Evolutionary conservation across 331 rosid species (phyloP), one percentile per base, ranked within the genome.

Genomic region (Erythrophleum ivorense): DNA sequence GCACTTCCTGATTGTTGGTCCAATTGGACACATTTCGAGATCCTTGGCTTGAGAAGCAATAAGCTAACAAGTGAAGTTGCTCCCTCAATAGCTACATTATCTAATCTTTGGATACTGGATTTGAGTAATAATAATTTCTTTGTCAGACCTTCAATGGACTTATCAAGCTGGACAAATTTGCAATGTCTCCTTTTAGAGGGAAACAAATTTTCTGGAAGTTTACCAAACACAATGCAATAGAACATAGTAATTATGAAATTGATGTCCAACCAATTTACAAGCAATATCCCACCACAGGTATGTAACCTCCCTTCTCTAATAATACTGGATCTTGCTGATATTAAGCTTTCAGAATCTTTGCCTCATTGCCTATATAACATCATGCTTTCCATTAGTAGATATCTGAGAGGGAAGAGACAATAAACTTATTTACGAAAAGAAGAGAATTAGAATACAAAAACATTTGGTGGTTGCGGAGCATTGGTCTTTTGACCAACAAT

Each of bases 91-190:
- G 31, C 7, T 8, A 1, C 15, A 38, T 66, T 66, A 8, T 6
- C 2, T 5, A 3, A 1, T 16, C 71, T 66, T 40, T 0, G 0
- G 1, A 0, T 0, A 0, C 9, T 66, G 7, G 1, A 38, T 38
- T 38, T 66, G 71, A 8, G 41, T 5, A 9, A 64, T 15, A 64
- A 64, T 16, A 16, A 4, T 36, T 64, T 64, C 21, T 33, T 15
- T 2, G 48, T 24, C 4, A 10, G 15, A 7, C 2, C 36, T 64
- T 14, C 24, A 2, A 2, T 64, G 0, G 38, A 69, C 55, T 5
- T 69, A 1, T 19, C 55, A 69, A 15, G 33, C 9, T 71, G 21
- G 43, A 7, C 6, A 3, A 0, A 49, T 2, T 33, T 71, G 46
- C 0, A 6, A 1, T 29, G 29, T 24, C 29, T 6, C 62, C 24